phyloP scores from a whole-genome alignment of 2,329 filamentous ascomycete genomes.

The Alternaria ventricosa region DNA sequence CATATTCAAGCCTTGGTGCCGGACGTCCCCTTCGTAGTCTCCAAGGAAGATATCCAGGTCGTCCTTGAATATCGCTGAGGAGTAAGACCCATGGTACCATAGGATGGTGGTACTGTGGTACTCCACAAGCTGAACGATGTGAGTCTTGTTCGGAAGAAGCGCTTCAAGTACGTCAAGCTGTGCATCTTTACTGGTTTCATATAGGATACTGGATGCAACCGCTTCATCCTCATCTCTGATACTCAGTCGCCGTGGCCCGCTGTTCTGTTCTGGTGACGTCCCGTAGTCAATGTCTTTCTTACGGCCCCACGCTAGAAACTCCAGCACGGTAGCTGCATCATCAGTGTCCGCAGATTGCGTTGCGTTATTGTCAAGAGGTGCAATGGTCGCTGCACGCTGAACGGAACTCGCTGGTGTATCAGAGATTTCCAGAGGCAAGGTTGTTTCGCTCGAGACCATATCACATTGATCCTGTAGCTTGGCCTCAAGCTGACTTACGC shows the following conservation, averaged over 20 bases:
- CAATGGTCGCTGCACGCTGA: slow-evolving; percentile 13
- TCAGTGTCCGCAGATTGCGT: not conserved
- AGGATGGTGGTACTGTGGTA: slow-evolving; percentile 47
- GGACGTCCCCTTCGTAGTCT: slow-evolving; percentile 46
- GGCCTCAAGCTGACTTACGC: slow-evolving; percentile 36
- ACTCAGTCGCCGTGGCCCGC: slow-evolving; percentile 8
- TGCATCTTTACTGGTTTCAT: slow-evolving; percentile 12
- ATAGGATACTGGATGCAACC: not conserved
- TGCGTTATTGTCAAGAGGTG: not conserved
- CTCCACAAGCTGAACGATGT: slow-evolving; percentile 31
- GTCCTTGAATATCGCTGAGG: slow-evolving; percentile 22
- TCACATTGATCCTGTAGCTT: slow-evolving; percentile 10
- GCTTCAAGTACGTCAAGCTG: slow-evolving; percentile 40
- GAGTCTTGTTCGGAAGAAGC: slow-evolving; percentile 32
- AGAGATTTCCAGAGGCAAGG: not conserved
- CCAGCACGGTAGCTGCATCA: slow-evolving; percentile 56
- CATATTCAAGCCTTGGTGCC: slow-evolving; percentile 44
- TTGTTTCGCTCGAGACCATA: not conserved
- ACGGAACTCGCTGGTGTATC: slow-evolving; percentile 5
- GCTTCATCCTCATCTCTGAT: not conserved
- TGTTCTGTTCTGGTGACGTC: slow-evolving; percentile 18
- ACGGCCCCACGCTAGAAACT: slow-evolving; percentile 58
- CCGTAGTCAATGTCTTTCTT: slow-evolving; percentile 47
- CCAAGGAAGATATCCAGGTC: slow-evolving; percentile 5
- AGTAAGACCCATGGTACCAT: slow-evolving; percentile 50